Evolutionary conservation across 352 stramenopile genomes (phyloP).

Genomic region (Lagenidium giganteum): DNA sequence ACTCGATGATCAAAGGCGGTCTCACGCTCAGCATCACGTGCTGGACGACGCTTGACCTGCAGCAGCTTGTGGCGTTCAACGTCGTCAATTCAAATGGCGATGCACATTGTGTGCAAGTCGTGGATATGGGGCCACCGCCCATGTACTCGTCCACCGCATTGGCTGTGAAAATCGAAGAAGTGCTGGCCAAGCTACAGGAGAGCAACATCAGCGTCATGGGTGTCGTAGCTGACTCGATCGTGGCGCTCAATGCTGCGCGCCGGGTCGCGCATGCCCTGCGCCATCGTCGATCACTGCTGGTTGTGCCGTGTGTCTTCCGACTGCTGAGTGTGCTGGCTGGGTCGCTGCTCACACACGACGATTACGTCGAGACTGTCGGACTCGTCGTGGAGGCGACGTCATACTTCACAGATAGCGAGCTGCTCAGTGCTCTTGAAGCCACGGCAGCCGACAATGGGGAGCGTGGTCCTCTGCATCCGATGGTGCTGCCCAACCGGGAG

Average conservation of each 20-base stretch:
- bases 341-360: slow-evolving; percentile 44
- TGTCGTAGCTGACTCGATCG: slow-evolving; percentile 64
- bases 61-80: slow-evolving; percentile 70
- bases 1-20: slow-evolving; percentile 75
- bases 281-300: slow-evolving; percentile 30
- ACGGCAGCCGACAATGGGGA: slow-evolving; percentile 46
- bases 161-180: slow-evolving; percentile 43
- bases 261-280: slow-evolving; percentile 34
- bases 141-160: slow-evolving; percentile 22
- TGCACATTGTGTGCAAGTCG: slow-evolving; percentile 51
- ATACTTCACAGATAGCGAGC: slow-evolving; percentile 48
- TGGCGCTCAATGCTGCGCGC: slow-evolving; percentile 50
- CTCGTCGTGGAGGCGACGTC: slow-evolving; percentile 58
- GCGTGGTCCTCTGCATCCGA: slow-evolving; percentile 24
- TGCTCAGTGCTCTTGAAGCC: slow-evolving; percentile 29
- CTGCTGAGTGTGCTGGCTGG: slow-evolving; percentile 51
- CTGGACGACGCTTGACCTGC: slow-evolving; percentile 56
- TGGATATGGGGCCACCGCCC: slow-evolving; percentile 28
- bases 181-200: slow-evolving; percentile 39
- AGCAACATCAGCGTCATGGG: slow-evolving; percentile 67
- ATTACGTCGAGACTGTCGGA: slow-evolving; percentile 39
- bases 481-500: slow-evolving; percentile 46
- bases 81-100: slow-evolving; percentile 80
- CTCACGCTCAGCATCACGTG: slow-evolving; percentile 72
- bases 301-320: slow-evolving; percentile 62